phyloP scores from a whole-genome alignment of 306 rosid species.

The Cucurbita argyrosperma region DNA sequence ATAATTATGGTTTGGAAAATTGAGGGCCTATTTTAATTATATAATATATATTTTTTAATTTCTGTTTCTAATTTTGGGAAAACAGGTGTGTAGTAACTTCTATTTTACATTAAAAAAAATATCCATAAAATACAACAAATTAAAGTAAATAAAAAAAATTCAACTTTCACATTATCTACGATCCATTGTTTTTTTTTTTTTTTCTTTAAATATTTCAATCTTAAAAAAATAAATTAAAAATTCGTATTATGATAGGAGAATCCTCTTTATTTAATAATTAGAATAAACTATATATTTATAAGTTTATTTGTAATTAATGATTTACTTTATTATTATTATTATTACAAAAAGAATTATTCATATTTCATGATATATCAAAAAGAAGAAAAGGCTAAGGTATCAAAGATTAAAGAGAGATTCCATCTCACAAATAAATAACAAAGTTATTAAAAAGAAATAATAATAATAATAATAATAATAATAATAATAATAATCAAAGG shows the following conservation, averaged over 20 bases:
- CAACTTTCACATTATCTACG: too few relatives aligned
- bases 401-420: neutral
- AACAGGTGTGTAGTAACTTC: too few relatives aligned
- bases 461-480: neutral
- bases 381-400: neutral
- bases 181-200: too few relatives aligned
- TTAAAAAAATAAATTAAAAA: too few relatives aligned
- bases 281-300: neutral
- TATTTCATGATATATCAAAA: neutral
- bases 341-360: neutral
- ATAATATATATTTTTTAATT: too few relatives aligned
- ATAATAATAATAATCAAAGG: neutral
- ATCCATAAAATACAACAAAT: too few relatives aligned
- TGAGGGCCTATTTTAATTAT: too few relatives aligned
- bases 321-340: neutral
- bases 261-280: neutral
- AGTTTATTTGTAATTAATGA: neutral
- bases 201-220: neutral
- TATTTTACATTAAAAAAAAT: too few relatives aligned
- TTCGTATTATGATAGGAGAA: neutral
- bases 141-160: too few relatives aligned
- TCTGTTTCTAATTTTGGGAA: too few relatives aligned
- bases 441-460: neutral
- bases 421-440: neutral
- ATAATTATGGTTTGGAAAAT: too few relatives aligned